phyloP scores from a whole-genome alignment of 352 stramenopile genomes.

The Phytophthora foliorum region DNA sequence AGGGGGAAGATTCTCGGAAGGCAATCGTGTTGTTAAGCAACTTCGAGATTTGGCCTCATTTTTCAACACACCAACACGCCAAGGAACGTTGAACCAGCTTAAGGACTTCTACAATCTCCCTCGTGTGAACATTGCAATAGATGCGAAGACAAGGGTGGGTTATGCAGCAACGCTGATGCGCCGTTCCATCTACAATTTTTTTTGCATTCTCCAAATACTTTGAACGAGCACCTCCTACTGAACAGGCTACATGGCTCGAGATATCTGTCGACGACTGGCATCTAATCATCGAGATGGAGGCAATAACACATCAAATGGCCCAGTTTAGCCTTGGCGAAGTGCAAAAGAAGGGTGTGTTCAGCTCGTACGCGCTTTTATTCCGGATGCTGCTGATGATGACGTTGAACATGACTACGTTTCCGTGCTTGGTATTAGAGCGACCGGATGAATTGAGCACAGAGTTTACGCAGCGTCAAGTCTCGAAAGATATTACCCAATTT shows the following conservation, averaged over 20 bases:
- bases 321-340: slow-evolving; percentile 25
- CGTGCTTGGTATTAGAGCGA: slow-evolving; percentile 12
- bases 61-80: too few relatives aligned
- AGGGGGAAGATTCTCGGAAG: slow-evolving; percentile 3
- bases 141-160: slow-evolving; percentile 7
- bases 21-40: slow-evolving; percentile 6
- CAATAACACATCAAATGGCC: slow-evolving; percentile 13
- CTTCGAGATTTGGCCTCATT: too few relatives aligned
- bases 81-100: too few relatives aligned
- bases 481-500: background rate
- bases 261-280: slow-evolving; percentile 4
- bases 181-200: slow-evolving; percentile 9
- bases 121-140: too few relatives aligned
- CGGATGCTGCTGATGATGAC: background rate
- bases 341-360: slow-evolving; percentile 12
- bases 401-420: background rate
- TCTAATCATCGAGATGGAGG: slow-evolving; percentile 19
- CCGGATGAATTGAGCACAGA: background rate
- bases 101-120: too few relatives aligned
- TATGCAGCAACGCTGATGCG: slow-evolving; percentile 11
- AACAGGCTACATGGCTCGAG: background rate
- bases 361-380: slow-evolving; percentile 15
- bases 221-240: background rate
- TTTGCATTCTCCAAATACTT: slow-evolving; percentile 15
- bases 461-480: background rate